Evolutionary conservation across 768 basidiomycete genomes (phyloP), one percentile per base, ranked within the genome.

Genomic region (Strobilomyces confusus): DNA sequence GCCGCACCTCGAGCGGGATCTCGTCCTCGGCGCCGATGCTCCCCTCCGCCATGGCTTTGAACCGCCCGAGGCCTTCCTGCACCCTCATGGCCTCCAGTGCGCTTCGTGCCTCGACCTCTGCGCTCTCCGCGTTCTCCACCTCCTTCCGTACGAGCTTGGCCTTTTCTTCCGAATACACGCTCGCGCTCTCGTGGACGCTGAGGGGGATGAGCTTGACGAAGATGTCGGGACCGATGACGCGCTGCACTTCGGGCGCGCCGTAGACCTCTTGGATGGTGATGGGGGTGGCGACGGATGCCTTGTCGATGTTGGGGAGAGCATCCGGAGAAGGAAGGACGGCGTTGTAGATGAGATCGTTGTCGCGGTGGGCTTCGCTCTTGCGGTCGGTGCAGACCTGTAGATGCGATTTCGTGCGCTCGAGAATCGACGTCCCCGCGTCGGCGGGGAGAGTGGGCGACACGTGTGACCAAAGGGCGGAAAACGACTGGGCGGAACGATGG

Each of bases 301-400:
- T 94, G 51, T 98, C 97, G 55, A 99, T 82, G 9, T 72, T 65
- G 0, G 94, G 83, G 1, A 98, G 79, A 0, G 88, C 80, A 34
- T 95, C 90, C 2, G 84, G 77, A 9, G 87, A 73, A 7, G 93
- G 91, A 0, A 93, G 72, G 51, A 95, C 80, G 4, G 92, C 92
- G 65, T 98, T 93, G 74, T 99, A 99, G 58, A 99, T 95, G 48
- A 99, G 82, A 65, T 98, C 95, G 69, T 98, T 98, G 73, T 97
- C 94, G 49, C 89, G 84, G 49, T 81, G 78, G 0, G 89, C 89
- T 57, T 92, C 88, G 48, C 70, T 73, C 65, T 83, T 84, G 54
- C 81, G 82, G 59, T 95, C 93, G 0, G 81, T 75, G 61, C 88
- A 87, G 42, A 94, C 74, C 5, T 87, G 81, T 5, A 86, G 74